Base-by-base conservation (phyloP, 305 asterid species). In the Fraxinus xanthoxyloides region DNA sequence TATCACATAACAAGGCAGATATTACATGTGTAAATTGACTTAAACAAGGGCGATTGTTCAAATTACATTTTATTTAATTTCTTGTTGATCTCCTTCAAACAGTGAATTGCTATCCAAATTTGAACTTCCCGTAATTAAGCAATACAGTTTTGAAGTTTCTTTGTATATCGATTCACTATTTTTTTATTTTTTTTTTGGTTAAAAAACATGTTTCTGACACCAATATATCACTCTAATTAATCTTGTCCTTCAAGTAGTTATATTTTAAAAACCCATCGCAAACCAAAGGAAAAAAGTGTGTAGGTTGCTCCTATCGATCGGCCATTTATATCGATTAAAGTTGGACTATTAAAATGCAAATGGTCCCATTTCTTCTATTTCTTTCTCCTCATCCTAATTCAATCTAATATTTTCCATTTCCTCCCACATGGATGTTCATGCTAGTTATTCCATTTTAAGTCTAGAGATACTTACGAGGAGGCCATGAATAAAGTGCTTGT, bases 51-150 rank as follows among this genome's bases (percentile, higher is more conserved):
- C 7, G 23, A 46, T 72, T 5, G 24, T 54, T 54, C 63, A n/a
- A 54, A n/a, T n/a, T 54, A 54, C 24, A 54, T 54, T 80, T 65
- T 5, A n/a, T 74, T 36, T 40, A 17, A 56, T 69, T 12, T 35
- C 67, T 32, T 51, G 43, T 54, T 72, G 73, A 54, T 78, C 72
- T 78, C 77, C 10, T 73, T 70, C 76, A 46, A 78, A 56, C 61
- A 81, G n/a, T 40, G 77, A 74, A 77, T 63, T 77, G 23, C 40
- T 40, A 23, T 72, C 21, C 35, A 26, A 28, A 51, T 19, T 48
- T 23, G 72, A 65, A 65, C 34, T 26, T 65, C 72, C 30, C 5
- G 2, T 59, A 65, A 19, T 65, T 26, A 3, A 26, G 72, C 34
- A 65, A 31, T 65, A 24, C 72, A 65, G 72, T 26, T 65, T 65